phyloP scores from a whole-genome alignment of 805 yeast genomes.

The Brettanomyces nanus region DNA sequence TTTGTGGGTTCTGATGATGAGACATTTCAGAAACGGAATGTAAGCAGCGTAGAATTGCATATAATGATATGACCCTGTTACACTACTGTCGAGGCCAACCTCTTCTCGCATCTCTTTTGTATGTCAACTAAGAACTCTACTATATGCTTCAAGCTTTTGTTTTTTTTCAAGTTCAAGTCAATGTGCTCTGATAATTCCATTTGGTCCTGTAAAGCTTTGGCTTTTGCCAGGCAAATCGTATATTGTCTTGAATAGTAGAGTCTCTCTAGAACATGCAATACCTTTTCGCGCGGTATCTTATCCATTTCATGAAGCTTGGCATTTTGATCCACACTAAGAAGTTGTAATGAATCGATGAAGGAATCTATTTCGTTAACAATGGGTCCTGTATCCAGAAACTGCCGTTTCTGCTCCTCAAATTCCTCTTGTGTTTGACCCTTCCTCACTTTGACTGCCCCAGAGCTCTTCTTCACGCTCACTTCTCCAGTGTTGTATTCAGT shows the following conservation, averaged over 20 bases:
- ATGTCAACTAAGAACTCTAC: slow-evolving; percentile 42
- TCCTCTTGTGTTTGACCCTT: slow-evolving; percentile 68
- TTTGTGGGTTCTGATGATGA: slow-evolving; percentile 19
- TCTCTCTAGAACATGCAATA: slow-evolving; percentile 55
- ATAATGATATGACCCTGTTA: slow-evolving; percentile 15
- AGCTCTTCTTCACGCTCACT: slow-evolving; percentile 35
- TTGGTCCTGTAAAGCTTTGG: slow-evolving; percentile 26
- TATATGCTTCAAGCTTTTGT: slow-evolving; percentile 39
- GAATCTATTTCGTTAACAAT: slow-evolving; percentile 18
- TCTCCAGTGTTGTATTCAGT: slow-evolving; percentile 28
- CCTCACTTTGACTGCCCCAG: slow-evolving; percentile 43
- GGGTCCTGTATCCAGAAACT: slow-evolving; percentile 53
- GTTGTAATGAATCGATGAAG: slow-evolving; percentile 9
- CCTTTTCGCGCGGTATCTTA: slow-evolving; percentile 47
- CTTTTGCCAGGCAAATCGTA: slow-evolving; percentile 37
- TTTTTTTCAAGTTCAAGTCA: slow-evolving; percentile 26
- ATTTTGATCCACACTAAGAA: neutral
- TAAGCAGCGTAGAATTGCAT: slow-evolving; percentile 38
- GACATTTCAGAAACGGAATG: slow-evolving; percentile 34
- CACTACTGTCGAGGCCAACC: neutral
- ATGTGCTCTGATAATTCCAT: slow-evolving; percentile 18
- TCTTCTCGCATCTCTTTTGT: slow-evolving; percentile 29
- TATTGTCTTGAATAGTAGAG: slow-evolving; percentile 52
- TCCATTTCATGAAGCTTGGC: slow-evolving; percentile 22
- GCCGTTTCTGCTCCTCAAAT: slow-evolving; percentile 40